phyloP scores from a whole-genome alignment of 2,329 filamentous ascomycete genomes.

The Phoma sp. region DNA sequence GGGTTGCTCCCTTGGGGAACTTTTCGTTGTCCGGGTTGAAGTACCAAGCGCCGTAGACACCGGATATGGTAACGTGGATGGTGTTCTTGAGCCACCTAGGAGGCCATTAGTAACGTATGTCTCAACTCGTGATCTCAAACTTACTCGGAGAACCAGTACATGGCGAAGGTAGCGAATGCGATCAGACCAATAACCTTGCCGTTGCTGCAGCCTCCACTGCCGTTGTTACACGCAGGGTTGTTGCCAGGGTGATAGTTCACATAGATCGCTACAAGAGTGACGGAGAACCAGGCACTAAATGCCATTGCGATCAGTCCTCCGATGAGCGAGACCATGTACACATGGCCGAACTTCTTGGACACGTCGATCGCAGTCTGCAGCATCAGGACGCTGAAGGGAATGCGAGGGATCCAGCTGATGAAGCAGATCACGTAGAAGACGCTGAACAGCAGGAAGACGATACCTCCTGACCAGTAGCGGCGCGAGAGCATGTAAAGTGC shows the following conservation, averaged over 20 bases:
- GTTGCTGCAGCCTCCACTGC: constrained; percentile 70
- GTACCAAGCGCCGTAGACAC: constrained; percentile 94
- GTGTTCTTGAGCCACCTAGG: constrained; percentile 82
- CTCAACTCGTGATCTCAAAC: constrained; percentile 8
- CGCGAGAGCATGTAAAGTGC: constrained; percentile 84
- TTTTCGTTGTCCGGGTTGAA: constrained; percentile 52
- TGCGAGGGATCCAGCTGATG: constrained; percentile 83
- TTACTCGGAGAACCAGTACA: constrained; percentile 87
- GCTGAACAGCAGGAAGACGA: constrained; percentile 85
- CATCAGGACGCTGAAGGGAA: constrained; percentile 92
- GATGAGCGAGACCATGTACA: constrained; percentile 84
- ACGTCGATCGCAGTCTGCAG: constrained; percentile 86
- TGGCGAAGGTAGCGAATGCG: constrained; percentile 87
- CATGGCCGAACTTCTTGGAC: constrained; percentile 81
- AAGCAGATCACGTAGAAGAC: constrained; percentile 83
- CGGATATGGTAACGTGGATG: constrained; percentile 85
- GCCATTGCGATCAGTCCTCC: constrained; percentile 79
- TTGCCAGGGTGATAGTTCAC: constrained; percentile 77
- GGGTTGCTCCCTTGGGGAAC: constrained; percentile 79
- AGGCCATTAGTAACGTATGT: constrained; percentile 38
- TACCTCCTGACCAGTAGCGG: constrained; percentile 81
- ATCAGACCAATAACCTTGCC: constrained; percentile 84
- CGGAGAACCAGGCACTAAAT: constrained; percentile 83
- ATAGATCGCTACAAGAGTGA: constrained; percentile 87
- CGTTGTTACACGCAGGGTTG: constrained; percentile 63